Conservation (phyloP, 164 flowering plant genomes). For the Aristolochia californica region DNA sequence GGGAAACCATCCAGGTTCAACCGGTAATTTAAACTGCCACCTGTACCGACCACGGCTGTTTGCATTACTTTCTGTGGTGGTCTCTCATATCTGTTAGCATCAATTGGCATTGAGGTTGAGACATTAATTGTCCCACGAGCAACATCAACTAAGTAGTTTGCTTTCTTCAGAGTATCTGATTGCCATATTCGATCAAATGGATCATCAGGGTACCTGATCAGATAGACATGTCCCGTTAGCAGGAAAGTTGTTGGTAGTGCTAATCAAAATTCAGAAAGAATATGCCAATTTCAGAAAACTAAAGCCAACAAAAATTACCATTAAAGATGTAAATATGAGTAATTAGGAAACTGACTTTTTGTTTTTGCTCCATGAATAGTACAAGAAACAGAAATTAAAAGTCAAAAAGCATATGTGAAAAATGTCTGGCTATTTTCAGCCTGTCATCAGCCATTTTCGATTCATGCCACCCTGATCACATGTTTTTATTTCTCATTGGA, state of each 20-base stretch:
- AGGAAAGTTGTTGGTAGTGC: neutral
- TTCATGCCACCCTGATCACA: no score
- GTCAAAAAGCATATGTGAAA: no score
- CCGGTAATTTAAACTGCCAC: slow-evolving; percentile 77
- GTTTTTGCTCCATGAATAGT: no score
- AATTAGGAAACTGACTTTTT: no score
- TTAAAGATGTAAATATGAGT: no score
- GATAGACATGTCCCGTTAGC: slow-evolving; percentile 3
- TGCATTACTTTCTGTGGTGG: slow-evolving; percentile 98
- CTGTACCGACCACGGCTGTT: slow-evolving; percentile 94
- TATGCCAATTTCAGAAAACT: no score
- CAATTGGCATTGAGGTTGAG: slow-evolving; percentile 56
- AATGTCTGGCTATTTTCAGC: no score
- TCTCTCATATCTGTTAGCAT: slow-evolving; percentile 41
- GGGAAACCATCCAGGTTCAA: slow-evolving; percentile 93
- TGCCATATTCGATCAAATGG: slow-evolving; percentile 96
- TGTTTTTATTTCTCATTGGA: no score
- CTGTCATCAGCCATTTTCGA: no score
- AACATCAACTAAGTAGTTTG: slow-evolving; percentile 94
- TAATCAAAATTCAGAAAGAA: no score
- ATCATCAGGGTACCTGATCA: slow-evolving; percentile 89
- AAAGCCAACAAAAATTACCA: neutral
- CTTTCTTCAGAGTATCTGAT: slow-evolving; percentile 73
- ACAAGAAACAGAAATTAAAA: no score
- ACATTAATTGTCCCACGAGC: slow-evolving; percentile 77